A percentile compares a stretch with the other conserved stretches of the same genome.
phyloP scores from a whole-genome alignment of 345 rosid genomes.

The Gossypium thurberi region DNA sequence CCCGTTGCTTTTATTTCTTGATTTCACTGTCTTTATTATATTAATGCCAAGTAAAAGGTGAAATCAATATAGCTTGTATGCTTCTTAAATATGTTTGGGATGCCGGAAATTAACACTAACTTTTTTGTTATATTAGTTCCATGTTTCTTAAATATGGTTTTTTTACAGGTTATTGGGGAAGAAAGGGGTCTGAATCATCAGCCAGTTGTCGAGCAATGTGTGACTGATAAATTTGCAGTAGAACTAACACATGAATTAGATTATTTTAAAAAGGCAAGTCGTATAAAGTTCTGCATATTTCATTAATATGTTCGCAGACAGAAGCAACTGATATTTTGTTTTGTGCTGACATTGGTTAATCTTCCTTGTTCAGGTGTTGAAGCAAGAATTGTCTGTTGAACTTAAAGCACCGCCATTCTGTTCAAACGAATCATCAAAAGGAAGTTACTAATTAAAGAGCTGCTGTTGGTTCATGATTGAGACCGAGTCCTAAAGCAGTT shows the following conservation, averaged over 20 bases:
- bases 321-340: neutral
- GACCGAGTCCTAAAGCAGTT: neutral
- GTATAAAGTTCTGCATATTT: neutral
- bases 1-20: neutral
- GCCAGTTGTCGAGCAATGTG: conserved; percentile 18
- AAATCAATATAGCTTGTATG: neutral
- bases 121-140: neutral
- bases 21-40: neutral
- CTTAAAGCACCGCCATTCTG: conserved; percentile 2
- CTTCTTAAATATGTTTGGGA: neutral
- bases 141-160: conserved; percentile 7
- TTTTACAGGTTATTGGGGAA: conserved; percentile 35
- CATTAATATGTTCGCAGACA: neutral
- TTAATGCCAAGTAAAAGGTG: neutral
- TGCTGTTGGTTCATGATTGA: neutral
- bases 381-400: conserved; percentile 31
- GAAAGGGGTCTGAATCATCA: conserved; percentile 10
- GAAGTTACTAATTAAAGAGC: conserved; percentile 9
- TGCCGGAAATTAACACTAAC: neutral
- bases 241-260: conserved; percentile 32
- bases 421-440: conserved; percentile 15
- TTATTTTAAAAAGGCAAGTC: conserved; percentile 37
- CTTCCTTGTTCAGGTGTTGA: conserved; percentile 33
- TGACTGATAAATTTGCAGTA: conserved; percentile 13
- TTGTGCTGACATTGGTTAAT: neutral